Evolutionary conservation across 1,284 basidiomycete genomes (phyloP).

Genomic region (Leccinum griseonigrum): DNA sequence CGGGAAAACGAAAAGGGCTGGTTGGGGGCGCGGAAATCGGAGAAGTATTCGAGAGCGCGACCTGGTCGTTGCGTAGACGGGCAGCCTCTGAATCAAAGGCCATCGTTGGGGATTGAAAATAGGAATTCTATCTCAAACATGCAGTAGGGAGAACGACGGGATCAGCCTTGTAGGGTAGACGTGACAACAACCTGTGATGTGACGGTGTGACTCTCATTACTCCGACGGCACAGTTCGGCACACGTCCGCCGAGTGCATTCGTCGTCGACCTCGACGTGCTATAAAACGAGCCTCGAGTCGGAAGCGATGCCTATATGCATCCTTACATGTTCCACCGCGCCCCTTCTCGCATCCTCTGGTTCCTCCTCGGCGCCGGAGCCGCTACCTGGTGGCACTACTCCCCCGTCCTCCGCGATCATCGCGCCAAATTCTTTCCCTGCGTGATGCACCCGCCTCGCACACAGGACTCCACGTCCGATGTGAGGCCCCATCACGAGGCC

Average conservation of each 20-base stretch:
- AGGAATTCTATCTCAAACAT: neutral
- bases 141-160: slow-evolving; percentile 14
- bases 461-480: slow-evolving; percentile 5
- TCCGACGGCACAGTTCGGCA: slow-evolving; percentile 21
- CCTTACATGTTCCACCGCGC: slow-evolving; percentile 39
- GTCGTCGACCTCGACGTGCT: slow-evolving; percentile 16
- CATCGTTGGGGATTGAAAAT: slow-evolving; percentile 16
- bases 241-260: slow-evolving; percentile 20
- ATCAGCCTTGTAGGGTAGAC: slow-evolving; percentile 9
- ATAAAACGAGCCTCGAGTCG: slow-evolving; percentile 9
- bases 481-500: slow-evolving; percentile 6
- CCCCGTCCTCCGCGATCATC: slow-evolving; percentile 26
- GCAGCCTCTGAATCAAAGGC: slow-evolving; percentile 31
- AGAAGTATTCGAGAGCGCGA: slow-evolving; percentile 5
- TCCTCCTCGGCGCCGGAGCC: slow-evolving; percentile 54
- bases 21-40: slow-evolving; percentile 36
- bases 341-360: slow-evolving; percentile 64
- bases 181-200: slow-evolving; percentile 20
- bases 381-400: slow-evolving; percentile 46
- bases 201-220: slow-evolving; percentile 12
- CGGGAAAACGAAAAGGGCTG: slow-evolving; percentile 40
- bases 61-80: slow-evolving; percentile 31
- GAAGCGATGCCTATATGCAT: slow-evolving; percentile 31
- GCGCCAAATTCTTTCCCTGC: slow-evolving; percentile 28
- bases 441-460: slow-evolving; percentile 18